phyloP scores from a whole-genome alignment of 257 asterid genomes.

The Jaltomata sinuosa region DNA sequence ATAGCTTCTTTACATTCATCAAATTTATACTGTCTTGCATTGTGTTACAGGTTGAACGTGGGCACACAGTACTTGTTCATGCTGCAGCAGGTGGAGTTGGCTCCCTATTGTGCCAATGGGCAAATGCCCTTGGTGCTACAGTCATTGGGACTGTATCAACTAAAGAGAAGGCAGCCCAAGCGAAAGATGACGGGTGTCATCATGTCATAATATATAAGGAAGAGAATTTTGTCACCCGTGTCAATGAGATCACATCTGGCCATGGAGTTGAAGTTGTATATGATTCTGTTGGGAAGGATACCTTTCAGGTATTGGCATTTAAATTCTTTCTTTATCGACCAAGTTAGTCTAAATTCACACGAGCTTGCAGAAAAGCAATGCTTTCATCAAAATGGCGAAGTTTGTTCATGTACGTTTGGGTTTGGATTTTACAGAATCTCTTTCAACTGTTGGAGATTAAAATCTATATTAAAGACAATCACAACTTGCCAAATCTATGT shows the following conservation, averaged over 20 bases:
- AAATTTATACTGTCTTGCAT: background rate
- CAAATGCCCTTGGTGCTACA: constrained; percentile 82
- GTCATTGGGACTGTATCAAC: constrained; percentile 95
- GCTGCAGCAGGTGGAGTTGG: constrained; percentile 99
- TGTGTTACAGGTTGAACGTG: constrained; percentile 58
- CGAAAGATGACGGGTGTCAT: constrained; percentile 88
- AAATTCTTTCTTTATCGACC: background rate
- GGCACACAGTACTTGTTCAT: constrained; percentile 81
- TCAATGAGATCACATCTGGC: constrained; percentile 84
- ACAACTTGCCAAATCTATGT: too few species aligned
- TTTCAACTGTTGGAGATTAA: constrained; percentile 3
- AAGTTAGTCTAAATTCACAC: background rate
- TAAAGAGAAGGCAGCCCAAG: constrained; percentile 82
- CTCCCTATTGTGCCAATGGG: constrained; percentile 95
- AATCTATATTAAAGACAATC: background rate
- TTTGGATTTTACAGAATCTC: background rate
- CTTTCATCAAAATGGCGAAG: background rate
- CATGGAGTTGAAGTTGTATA: constrained; percentile 94
- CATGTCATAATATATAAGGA: constrained; percentile 73
- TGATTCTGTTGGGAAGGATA: constrained; percentile 97
- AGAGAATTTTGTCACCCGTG: constrained; percentile 74
- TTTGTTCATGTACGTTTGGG: background rate
- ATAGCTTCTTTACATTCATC: background rate
- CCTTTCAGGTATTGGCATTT: constrained; percentile 61
- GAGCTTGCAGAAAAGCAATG: background rate